These are phyloP conservation scores for Dalbergia cochinchinensis DNA, from an alignment of 306 rosid species.

Conservation along the genomic window DNA sequence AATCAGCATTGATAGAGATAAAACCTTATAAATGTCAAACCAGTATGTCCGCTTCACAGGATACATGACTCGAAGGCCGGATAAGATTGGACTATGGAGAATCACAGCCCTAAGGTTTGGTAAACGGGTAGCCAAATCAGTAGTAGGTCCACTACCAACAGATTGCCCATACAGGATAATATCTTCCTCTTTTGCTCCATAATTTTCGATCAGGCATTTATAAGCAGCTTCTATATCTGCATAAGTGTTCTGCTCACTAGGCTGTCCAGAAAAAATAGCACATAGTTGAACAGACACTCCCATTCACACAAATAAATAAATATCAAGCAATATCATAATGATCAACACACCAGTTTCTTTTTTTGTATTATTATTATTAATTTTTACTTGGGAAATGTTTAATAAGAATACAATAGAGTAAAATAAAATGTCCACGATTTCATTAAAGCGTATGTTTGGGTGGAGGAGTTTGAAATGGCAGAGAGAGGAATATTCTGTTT, in stretches of 20 bases:
- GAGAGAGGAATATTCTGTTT: neutral
- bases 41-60: constrained; percentile 94
- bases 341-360: neutral
- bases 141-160: constrained; percentile 96
- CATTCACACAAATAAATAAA: neutral
- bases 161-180: constrained; percentile 94
- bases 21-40: constrained; percentile 97
- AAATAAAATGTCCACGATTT: neutral
- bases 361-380: too few relatives aligned
- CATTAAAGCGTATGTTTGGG: neutral
- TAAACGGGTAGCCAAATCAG: constrained; percentile 83
- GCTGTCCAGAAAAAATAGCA: constrained; percentile 60
- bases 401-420: constrained; percentile 13
- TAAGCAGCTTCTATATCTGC: constrained; percentile 95
- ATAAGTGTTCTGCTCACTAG: constrained; percentile 94
- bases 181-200: constrained; percentile 89
- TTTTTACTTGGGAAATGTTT: constrained; percentile 12
- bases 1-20: constrained; percentile 23
- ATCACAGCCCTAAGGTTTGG: constrained; percentile 88
- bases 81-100: constrained; percentile 96
- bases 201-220: constrained; percentile 85
- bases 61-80: constrained; percentile 98
- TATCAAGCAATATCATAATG: constrained; percentile 26
- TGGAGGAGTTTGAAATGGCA: neutral
- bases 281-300: constrained; percentile 23